These are phyloP conservation scores for Amanita fuliginea DNA, from an alignment of 768 basidiomycete species.

Conservation along the genomic window DNA sequence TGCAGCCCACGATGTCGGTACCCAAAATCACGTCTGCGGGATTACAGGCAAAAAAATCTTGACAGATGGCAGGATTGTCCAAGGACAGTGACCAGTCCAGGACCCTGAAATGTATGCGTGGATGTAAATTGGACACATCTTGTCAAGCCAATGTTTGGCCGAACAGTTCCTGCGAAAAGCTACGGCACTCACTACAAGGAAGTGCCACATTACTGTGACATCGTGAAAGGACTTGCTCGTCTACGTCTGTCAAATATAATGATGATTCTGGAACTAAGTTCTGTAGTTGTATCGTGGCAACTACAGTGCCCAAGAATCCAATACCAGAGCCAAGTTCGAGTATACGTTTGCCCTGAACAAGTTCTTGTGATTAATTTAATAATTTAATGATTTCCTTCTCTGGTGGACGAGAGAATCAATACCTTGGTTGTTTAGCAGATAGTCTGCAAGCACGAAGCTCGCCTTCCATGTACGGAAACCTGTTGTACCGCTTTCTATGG, in stretches of 20 bases:
- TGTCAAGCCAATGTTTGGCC: background rate
- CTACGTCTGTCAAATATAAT: constrained; percentile 53
- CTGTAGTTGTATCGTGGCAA: constrained; percentile 42
- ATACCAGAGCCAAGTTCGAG: constrained; percentile 70
- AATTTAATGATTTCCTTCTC: background rate
- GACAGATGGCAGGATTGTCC: constrained; percentile 18
- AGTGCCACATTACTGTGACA: constrained; percentile 52
- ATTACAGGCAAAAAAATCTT: constrained; percentile 24
- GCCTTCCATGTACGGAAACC: constrained; percentile 76
- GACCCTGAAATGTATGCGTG: constrained; percentile 28
- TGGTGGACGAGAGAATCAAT: constrained; percentile 5
- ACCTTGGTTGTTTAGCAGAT: constrained; percentile 50
- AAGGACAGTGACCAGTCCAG: constrained; percentile 62
- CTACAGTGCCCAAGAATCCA: constrained; percentile 63
- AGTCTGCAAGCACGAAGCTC: constrained; percentile 53
- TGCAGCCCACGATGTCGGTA: constrained; percentile 45
- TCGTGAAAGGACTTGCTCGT: constrained; percentile 48
- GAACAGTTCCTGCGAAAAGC: background rate
- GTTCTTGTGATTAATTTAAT: constrained; percentile 25
- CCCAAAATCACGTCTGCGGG: constrained; percentile 60
- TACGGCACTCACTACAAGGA: constrained; percentile 52
- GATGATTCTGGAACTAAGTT: constrained; percentile 2
- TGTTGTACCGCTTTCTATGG: constrained; percentile 68
- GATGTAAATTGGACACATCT: constrained; percentile 49
- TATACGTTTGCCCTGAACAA: constrained; percentile 33